Evolutionary conservation across 345 rosid species (phyloP).

Genomic region (Eucalyptus sideroxylon): DNA sequence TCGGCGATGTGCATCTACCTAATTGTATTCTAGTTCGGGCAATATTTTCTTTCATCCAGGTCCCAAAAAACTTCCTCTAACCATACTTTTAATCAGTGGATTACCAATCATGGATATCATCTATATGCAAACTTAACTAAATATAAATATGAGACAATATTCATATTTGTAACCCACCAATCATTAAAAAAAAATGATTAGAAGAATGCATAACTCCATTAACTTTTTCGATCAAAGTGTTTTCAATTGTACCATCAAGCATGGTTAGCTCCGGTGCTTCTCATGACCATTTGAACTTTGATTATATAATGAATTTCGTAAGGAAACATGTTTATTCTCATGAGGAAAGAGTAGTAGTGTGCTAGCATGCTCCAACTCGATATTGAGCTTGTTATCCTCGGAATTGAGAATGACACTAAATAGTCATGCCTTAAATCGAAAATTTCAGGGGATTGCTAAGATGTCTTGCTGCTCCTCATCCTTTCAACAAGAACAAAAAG

Average conservation of each 20-base stretch:
- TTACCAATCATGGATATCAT: not conserved
- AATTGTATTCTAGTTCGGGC: not conserved
- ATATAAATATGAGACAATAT: not conserved
- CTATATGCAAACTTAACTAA: not conserved
- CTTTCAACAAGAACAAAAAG: not conserved
- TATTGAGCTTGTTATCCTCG: not conserved
- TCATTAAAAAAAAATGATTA: not conserved
- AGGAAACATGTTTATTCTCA: not conserved
- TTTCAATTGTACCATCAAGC: not conserved
- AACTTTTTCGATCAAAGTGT: not conserved
- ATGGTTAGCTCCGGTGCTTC: not conserved
- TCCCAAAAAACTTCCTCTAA: not conserved
- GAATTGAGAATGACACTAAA: not conserved
- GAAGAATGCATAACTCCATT: not conserved
- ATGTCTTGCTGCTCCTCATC: not conserved
- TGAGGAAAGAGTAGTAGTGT: not conserved
- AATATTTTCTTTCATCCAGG: not conserved
- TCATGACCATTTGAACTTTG: not conserved
- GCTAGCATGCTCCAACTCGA: not conserved
- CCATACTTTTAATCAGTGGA: not conserved
- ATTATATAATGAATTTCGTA: not conserved
- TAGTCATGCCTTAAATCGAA: not conserved
- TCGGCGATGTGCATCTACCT: not conserved
- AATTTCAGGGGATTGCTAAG: not conserved
- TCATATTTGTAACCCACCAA: not conserved